Evolutionary conservation across 2,329 filamentous ascomycete genomes (phyloP), one percentile per base, ranked within the genome.

Genomic region (Aspergillus sp.): DNA sequence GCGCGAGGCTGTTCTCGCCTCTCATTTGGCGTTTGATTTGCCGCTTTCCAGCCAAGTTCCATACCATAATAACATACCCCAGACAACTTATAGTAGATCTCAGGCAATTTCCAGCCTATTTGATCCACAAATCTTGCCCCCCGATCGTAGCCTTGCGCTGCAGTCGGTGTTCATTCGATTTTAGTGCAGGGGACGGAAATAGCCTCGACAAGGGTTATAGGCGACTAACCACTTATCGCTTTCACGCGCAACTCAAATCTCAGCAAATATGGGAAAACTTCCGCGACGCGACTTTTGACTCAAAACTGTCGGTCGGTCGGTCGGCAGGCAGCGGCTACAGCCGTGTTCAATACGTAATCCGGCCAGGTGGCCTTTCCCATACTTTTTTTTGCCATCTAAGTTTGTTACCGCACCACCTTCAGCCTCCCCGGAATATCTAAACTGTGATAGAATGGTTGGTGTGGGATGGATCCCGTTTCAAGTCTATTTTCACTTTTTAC

Each of bases 1-100:
- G 15, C 32, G 32, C 32, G 32, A 36, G 27, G 23, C 39, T n/a
- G 39, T 55, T 41, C 39, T 47, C 39, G 39, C 41, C 42, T 55
- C 39, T 55, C 41, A 55, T 55, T 55, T 55, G 53, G 53, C 41
- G 53, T 55, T 30, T 36, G 32, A 27, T 27, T 44, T 55, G 53
- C 53, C 53, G 41, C 53, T 41, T 47, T 3, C 39, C 41, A 36
- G 32, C 32, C 32, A 36, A 36, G 32, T 36, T 36, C 32, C 32
- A 36, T 36, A 36, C 32, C 32, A 30, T 30, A 30, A 36, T 36
- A 36, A 36, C 38, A 41, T 54, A 55, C 53, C 53, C 53, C 53
- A 36, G 32, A 36, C 32, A 36, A 36, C 32, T 36, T 36, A 36
- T 15, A 36, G 32, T 36, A 44, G 53, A 55, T 55, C 53, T 55